phyloP scores from a whole-genome alignment of 106 monocot species.

The Dactylorhiza incarnata region DNA sequence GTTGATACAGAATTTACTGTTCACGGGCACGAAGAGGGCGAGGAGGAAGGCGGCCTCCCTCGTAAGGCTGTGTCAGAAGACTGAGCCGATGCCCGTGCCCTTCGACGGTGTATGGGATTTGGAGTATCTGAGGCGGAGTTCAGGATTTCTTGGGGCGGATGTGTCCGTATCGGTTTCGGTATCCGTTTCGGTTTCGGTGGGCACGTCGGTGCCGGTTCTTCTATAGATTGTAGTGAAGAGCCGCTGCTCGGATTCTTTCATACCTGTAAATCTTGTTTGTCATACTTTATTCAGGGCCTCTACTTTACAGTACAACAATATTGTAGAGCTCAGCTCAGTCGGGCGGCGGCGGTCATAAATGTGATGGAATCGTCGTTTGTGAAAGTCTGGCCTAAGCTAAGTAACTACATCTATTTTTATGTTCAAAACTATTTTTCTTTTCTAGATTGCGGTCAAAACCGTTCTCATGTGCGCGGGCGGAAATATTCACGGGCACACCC shows the following conservation, averaged over 20 bases:
- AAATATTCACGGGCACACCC: no score
- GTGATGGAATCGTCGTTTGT: no score
- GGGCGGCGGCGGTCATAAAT: no score
- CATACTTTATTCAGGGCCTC: no score
- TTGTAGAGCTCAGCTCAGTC: no score
- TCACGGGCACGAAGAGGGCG: slow-evolving; percentile 55
- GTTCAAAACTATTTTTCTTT: no score
- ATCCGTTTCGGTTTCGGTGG: slow-evolving; percentile 6
- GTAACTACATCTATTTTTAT: no score
- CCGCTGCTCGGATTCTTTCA: background rate
- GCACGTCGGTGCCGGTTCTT: slow-evolving; percentile 7
- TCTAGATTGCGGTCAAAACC: no score
- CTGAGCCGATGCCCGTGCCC: background rate
- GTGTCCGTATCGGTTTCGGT: slow-evolving; percentile 12
- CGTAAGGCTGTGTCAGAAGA: slow-evolving; percentile 31
- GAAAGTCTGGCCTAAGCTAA: no score
- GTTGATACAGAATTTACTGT: slow-evolving; percentile 30
- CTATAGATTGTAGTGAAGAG: background rate
- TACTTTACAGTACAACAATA: no score
- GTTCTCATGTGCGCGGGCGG: no score
- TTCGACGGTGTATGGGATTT: background rate
- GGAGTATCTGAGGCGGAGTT: slow-evolving; percentile 12
- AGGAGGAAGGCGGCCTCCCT: slow-evolving; percentile 46
- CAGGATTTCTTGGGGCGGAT: slow-evolving; percentile 5
- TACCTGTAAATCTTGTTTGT: no score